phyloP scores from a whole-genome alignment of 345 rosid genomes.

The Excoecaria agallocha region DNA sequence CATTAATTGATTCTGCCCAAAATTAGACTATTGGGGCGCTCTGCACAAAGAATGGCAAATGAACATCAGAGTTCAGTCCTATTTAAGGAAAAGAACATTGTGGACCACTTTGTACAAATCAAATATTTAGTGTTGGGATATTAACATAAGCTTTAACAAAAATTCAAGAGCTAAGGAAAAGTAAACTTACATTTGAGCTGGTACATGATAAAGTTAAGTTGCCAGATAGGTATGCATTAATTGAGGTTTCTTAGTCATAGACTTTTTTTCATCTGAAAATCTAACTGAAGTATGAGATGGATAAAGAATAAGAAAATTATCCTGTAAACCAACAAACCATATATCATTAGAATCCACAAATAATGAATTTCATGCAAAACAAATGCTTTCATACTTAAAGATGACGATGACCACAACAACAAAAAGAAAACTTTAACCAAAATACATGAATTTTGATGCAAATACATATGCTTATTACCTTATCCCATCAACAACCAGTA shows the following conservation, averaged over 20 bases:
- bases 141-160: neutral
- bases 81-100: neutral
- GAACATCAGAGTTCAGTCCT: neutral
- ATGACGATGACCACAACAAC: too few species aligned
- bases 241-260: slow-evolving; percentile 24
- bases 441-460: neutral
- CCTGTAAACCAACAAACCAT: slow-evolving; percentile 37
- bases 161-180: neutral
- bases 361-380: too few species aligned
- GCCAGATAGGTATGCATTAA: neutral
- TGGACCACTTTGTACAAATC: neutral
- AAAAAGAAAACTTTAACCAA: neutral
- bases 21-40: slow-evolving; percentile 27
- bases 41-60: slow-evolving; percentile 40
- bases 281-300: slow-evolving; percentile 62
- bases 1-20: slow-evolving; percentile 21
- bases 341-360: slow-evolving; percentile 4
- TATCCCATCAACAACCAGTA: slow-evolving; percentile 73
- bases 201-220: neutral
- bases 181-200: slow-evolving; percentile 33
- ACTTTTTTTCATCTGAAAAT: slow-evolving; percentile 68
- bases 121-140: neutral
- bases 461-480: slow-evolving; percentile 43
- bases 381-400: too few species aligned
- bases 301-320: slow-evolving; percentile 66